Evolutionary conservation across 108 stramenopile genomes (phyloP), one percentile per base, ranked within the genome.

Genomic region (Nitzschia sp.): DNA sequence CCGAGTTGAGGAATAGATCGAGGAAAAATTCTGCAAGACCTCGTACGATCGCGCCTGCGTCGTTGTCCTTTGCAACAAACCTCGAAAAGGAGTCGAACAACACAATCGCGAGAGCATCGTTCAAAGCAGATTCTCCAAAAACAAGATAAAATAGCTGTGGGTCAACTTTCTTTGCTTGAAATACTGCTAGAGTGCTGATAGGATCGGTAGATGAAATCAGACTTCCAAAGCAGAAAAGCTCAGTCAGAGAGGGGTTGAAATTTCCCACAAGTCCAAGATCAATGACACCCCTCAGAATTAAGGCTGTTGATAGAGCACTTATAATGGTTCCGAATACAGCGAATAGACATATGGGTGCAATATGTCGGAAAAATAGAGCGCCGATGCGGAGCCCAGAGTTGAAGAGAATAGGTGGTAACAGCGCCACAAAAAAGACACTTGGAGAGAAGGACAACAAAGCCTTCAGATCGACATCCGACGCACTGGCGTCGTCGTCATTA

Each of bases 351-450:
- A 94, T 93, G 2, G 86, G 82, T 18, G 59, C 54, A 56, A 93
- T 70, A 63, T 91, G 72, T 4, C 77, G 79, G 49, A 92, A 81
- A 59, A 96, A 92, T 9, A 88, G 62, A 26, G 80, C 77, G 42
- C 68, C 71, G 35, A 77, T 66, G 5, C 85, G 66, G 26, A 94
- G 46, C 1, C 96, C 96, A 1, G 78, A 76, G 72, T 94, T 89
- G 83, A 93, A 96, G 51, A 96, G 92, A 60, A 96, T 93, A 0
- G 93, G 93, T 6, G 96, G 96, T 5, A 96, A 83, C 58, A 94
- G 73, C 13, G 72, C 75, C 9, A 93, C 47, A 56, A 96, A 94
- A 68, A 96, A 96, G 25, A 89, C 63, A 18, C 83, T 69, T 3
- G 88, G 81, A 63, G 76, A 65, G 59, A 94, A 94, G 15, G 68